Conservation (phyloP, 1,284 basidiomycete species). For the Chondrostereum purpureum region DNA sequence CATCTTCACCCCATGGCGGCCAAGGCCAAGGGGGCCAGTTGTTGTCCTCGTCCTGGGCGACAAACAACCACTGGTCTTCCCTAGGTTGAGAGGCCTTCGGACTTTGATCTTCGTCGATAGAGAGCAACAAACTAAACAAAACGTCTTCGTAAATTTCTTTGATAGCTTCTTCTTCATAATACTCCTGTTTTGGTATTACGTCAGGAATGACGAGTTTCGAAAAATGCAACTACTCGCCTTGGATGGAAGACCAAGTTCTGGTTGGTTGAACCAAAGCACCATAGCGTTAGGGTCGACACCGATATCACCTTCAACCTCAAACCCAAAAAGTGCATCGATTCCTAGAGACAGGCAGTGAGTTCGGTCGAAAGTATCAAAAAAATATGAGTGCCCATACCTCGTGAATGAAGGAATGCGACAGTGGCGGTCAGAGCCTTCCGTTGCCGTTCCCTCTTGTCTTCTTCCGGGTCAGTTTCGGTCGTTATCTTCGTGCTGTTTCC, state of each 20-base stretch:
- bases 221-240: constrained; percentile 44
- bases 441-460: constrained; percentile 16
- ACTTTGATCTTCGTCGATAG: constrained; percentile 7
- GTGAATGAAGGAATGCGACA: constrained; percentile 81
- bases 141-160: constrained; percentile 68
- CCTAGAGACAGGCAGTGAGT: constrained; percentile 41
- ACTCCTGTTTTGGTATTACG: constrained; percentile 61
- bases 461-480: constrained; percentile 13
- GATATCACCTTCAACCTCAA: constrained; percentile 82
- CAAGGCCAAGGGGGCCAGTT: constrained; percentile 83
- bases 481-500: constrained; percentile 39
- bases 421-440: constrained; percentile 66
- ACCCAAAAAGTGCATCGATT: constrained; percentile 72
- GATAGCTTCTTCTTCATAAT: constrained; percentile 79
- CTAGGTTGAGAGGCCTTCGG: constrained; percentile 11
- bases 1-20: constrained; percentile 72
- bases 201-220: constrained; percentile 6
- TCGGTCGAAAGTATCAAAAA: not conserved
- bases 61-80: constrained; percentile 16
- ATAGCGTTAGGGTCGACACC: constrained; percentile 86
- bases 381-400: too few relatives aligned
- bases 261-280: constrained; percentile 83
- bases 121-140: constrained; percentile 7
- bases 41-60: constrained; percentile 46
- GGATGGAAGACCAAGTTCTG: constrained; percentile 80